These are phyloP conservation scores for Globisporangium iwayamae DNA, from an alignment of 352 stramenopile species.

Conservation along the genomic window DNA sequence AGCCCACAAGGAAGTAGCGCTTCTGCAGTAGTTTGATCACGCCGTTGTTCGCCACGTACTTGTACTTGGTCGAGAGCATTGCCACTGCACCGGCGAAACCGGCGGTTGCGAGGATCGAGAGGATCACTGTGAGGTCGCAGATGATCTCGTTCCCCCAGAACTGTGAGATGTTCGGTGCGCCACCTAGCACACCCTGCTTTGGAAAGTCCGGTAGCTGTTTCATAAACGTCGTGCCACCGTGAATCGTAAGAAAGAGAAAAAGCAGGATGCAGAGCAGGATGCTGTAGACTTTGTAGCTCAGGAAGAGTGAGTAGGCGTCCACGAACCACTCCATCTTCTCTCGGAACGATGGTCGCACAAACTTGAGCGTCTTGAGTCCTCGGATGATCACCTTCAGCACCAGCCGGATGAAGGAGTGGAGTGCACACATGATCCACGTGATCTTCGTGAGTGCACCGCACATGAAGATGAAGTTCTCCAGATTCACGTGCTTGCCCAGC, in stretches of 20 bases:
- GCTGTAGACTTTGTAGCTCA: constrained; percentile 63
- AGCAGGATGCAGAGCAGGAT: constrained; percentile 42
- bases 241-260: constrained; percentile 32
- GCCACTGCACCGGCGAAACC: no score
- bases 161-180: constrained; percentile 24
- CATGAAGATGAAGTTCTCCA: constrained; percentile 61
- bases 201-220: no score
- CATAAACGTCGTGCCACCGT: constrained; percentile 16
- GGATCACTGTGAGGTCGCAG: constrained; percentile 40
- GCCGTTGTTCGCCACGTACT: constrained; percentile 37
- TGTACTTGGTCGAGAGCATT: constrained; percentile 37
- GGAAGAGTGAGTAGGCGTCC: constrained; percentile 41
- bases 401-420: constrained; percentile 32
- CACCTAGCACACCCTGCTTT: constrained; percentile 39
- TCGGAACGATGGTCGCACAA: constrained; percentile 26
- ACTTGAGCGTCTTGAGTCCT: constrained; percentile 27
- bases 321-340: constrained; percentile 47
- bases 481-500: constrained; percentile 39
- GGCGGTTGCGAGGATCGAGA: no score
- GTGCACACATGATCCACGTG: constrained; percentile 59
- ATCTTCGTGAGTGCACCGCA: constrained; percentile 40
- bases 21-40: constrained; percentile 37
- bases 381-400: constrained; percentile 28
- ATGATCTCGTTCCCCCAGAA: constrained; percentile 64
- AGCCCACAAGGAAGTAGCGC: constrained; percentile 23